Evolutionary conservation across 2,329 filamentous ascomycete species (phyloP).

Genomic region (Aspergillus hiratsukae): DNA sequence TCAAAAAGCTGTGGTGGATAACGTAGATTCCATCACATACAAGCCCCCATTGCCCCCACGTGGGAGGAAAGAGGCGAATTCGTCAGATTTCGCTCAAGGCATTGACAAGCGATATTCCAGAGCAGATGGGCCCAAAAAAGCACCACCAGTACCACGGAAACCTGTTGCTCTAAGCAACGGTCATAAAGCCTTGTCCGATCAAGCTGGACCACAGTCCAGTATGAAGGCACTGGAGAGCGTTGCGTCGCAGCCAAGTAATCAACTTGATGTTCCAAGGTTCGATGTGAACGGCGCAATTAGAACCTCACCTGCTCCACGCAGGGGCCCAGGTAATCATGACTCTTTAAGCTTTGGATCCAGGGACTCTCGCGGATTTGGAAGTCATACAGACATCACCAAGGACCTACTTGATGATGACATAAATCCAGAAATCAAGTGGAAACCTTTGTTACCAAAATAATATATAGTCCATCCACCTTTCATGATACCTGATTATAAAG

Average conservation of each 20-base stretch:
- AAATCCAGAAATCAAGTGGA: conserved; percentile 26
- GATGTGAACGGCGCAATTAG: background rate
- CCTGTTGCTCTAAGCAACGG: conserved; percentile 42
- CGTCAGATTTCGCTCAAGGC: background rate
- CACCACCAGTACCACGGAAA: conserved; percentile 61
- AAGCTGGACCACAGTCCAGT: background rate
- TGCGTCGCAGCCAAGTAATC: background rate
- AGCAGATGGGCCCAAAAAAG: conserved; percentile 23
- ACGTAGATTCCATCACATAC: conserved; percentile 2
- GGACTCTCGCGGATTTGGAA: too few relatives aligned
- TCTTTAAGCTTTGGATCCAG: background rate
- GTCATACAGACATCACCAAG: background rate
- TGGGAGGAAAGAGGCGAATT: conserved; percentile 4
- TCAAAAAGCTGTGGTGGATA: conserved; percentile 7
- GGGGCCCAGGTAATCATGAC: background rate
- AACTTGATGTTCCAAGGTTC: background rate
- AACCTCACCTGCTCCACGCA: background rate
- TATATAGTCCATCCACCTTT: background rate
- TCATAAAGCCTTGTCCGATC: background rate
- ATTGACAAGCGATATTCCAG: background rate
- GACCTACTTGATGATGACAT: conserved; percentile 24
- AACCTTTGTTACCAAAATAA: conserved; percentile 26
- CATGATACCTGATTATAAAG: background rate
- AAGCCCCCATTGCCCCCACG: conserved; percentile 24
- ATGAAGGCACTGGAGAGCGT: background rate